Percentiles rank a stretch among this genome's conserved stretches.
Conservation (phyloP, 2,329 filamentous ascomycete genomes). For the Cyanodermella asteris region DNA sequence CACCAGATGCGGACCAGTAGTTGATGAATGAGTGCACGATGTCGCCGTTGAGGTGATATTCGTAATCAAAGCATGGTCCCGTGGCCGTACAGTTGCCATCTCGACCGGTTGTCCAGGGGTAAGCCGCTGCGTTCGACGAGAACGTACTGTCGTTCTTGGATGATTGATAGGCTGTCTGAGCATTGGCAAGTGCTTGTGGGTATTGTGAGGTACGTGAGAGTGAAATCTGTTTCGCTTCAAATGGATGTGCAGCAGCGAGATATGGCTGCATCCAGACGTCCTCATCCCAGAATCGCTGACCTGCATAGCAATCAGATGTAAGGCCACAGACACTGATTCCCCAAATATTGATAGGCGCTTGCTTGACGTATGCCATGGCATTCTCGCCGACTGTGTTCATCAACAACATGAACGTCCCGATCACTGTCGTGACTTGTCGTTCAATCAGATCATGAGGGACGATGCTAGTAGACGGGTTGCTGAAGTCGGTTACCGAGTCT, state of each 20-base stretch:
- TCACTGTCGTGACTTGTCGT: constrained; percentile 24
- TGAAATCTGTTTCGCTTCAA: constrained; percentile 38
- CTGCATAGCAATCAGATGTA: constrained; percentile 44
- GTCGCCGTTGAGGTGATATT: constrained; percentile 41
- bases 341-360: constrained; percentile 32
- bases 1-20: constrained; percentile 37
- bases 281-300: constrained; percentile 43
- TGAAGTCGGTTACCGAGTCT: constrained; percentile 41
- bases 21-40: constrained; percentile 41
- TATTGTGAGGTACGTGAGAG: constrained; percentile 40
- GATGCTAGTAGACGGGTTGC: constrained; percentile 31
- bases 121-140: constrained; percentile 36
- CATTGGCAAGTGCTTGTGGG: constrained; percentile 37
- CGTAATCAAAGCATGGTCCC: constrained; percentile 44
- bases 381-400: constrained; percentile 31
- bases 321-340: constrained; percentile 49
- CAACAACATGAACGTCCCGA: constrained; percentile 25
- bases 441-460: constrained; percentile 38
- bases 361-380: constrained; percentile 27
- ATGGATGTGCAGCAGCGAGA: constrained; percentile 39
- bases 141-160: constrained; percentile 39
- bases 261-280: constrained; percentile 50
- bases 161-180: constrained; percentile 30
- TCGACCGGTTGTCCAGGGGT: constrained; percentile 44
- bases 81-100: constrained; percentile 47